phyloP scores from a whole-genome alignment of 805 yeast species.

The Metschnikowia koreensis region DNA sequence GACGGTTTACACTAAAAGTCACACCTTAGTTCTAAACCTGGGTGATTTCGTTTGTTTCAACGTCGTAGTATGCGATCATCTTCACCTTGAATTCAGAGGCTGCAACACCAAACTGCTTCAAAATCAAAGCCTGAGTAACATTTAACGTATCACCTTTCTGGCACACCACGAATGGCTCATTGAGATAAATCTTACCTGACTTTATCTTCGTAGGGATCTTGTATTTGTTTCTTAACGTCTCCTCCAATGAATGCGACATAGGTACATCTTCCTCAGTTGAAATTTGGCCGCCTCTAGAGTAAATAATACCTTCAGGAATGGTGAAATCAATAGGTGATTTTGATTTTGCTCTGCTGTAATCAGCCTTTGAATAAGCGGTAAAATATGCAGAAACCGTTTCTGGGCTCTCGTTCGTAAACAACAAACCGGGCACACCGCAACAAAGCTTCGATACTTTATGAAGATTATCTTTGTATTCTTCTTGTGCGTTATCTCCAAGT shows the following conservation, averaged over 20 bases:
- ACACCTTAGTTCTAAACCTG: background rate
- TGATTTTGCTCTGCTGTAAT: slow-evolving; percentile 87
- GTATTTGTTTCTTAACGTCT: slow-evolving; percentile 81
- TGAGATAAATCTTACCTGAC: slow-evolving; percentile 80
- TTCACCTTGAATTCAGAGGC: slow-evolving; percentile 86
- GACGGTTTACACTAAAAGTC: too few species aligned
- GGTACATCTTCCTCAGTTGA: slow-evolving; percentile 92
- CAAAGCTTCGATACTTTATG: slow-evolving; percentile 63
- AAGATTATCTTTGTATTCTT: slow-evolving; percentile 85
- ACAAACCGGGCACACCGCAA: slow-evolving; percentile 79
- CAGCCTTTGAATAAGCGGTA: slow-evolving; percentile 69
- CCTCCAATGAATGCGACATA: slow-evolving; percentile 93
- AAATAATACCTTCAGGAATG: slow-evolving; percentile 86
- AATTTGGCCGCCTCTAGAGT: slow-evolving; percentile 93
- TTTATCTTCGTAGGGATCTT: slow-evolving; percentile 90
- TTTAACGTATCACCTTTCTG: slow-evolving; percentile 75
- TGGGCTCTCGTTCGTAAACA: slow-evolving; percentile 86
- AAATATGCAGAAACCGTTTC: slow-evolving; percentile 91
- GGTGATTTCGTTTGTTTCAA: slow-evolving; percentile 37
- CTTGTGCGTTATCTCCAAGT: slow-evolving; percentile 80
- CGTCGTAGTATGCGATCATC: slow-evolving; percentile 74
- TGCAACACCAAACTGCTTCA: slow-evolving; percentile 95
- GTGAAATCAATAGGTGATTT: slow-evolving; percentile 78
- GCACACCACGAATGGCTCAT: slow-evolving; percentile 78
- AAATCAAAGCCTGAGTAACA: slow-evolving; percentile 84